Base-by-base conservation (phyloP, 352 stramenopile species). In the Pythium oligandrum region DNA sequence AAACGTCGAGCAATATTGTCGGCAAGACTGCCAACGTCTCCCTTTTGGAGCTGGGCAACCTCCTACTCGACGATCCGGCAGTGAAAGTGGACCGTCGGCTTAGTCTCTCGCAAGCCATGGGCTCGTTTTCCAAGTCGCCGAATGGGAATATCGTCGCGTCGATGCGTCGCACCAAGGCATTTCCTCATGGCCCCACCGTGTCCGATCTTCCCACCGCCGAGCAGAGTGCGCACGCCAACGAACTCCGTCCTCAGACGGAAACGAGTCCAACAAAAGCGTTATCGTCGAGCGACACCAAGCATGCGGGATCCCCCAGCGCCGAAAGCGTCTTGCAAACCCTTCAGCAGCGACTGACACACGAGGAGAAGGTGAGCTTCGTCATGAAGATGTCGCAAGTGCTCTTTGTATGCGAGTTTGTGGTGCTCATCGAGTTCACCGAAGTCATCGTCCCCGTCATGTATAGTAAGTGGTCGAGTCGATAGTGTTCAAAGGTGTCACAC, bases 371-470 rank as follows among this genome's bases (percentile, higher is more conserved):
- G 9, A 1, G 9, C 43, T 48, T 11, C 43, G 43, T 48, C 6
- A 8, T 11, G 17, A 48, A 48, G 17, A 30, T 30, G 9, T 8
- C 10, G 6, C 9, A 48, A 30, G 17, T 48, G 9, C 43, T 48
- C 17, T 48, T 48, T 1, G 17, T 48, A 9, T 31, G 9, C 43
- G 43, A 48, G 43, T 48, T 48, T 48, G 9, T 48, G 9, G 43
- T 48, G 43, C 43, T 48, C 43, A 48, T 48, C 43, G 43, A 48
- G 17, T 48, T 48, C 43, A 48, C 43, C 43, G 43, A 48, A 31
- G 43, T 48, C 43, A 30, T 31, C 43, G 17, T 48, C 17, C 43
- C 43, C 9, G 43, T 48, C 9, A 48, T 48, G 43, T 2, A 48
- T 1, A 48, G 43, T 48, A 48, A 11, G 43, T 48, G 10, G 8